Evolutionary conservation across 352 stramenopile species (phyloP), one percentile per base, ranked within the genome.

Genomic region (Globisporangium paroecandrum): DNA sequence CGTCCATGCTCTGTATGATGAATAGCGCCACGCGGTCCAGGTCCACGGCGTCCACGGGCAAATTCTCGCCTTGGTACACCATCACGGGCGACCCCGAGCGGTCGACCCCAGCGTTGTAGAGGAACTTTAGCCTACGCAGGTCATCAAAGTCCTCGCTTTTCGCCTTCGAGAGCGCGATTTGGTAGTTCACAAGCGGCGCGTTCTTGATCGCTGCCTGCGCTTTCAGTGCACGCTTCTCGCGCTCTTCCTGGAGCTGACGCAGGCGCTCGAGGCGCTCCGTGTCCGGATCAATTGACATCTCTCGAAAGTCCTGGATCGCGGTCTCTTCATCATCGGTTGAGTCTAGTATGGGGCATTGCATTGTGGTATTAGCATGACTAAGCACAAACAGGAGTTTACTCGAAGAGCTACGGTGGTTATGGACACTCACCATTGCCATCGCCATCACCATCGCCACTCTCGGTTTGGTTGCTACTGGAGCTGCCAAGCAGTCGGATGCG

Each of bases 11-110:
- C 38, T 85, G 74, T 20, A 91, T 76, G 55, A 93, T 76, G 38
- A 89, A 96, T 4, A 93, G 71, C 68, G 93, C 68, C 20, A 94
- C 79, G 38, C 85, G 85, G 15, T 94, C 83, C 4, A 91, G 68
- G 36, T 91, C 82, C 8, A 90, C 60, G 10, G 77, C 64, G 8
- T 74, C 62, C 1, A 85, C 62, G 1, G 67, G 74, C 7, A 93
- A 63, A 6, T 87, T 79, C 63, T 81, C 76, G 41, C 73, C 84
- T 34, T 91, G 71, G 60, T 93, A 91, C 36, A 93, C 80, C 34
- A 96, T 68, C 20, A 95, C 83, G 2, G 85, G 86, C 0, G 79
- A 65, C 0, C 85, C 89, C 1, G 82, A 80, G 49, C 89, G 78
- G 63, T 96, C 87, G 1, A 91, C 73, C 0, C 87, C 88, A 9